Evolutionary conservation across 257 asterid species (phyloP).

Genomic region (Datura wrightii): DNA sequence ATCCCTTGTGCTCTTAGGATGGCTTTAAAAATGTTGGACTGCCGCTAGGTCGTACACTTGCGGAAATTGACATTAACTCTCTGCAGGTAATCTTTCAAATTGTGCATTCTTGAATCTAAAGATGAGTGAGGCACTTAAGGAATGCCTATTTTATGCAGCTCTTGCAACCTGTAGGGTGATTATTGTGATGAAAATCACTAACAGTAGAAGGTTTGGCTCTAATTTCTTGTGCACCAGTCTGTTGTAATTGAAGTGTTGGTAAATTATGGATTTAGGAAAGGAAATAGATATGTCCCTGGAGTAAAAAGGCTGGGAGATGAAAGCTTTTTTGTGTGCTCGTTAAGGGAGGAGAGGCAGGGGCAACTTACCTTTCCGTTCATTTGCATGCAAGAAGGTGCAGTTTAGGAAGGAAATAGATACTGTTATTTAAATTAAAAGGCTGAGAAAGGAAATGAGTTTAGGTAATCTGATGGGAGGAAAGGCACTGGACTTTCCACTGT

Average conservation of each 20-base stretch:
- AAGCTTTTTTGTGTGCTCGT: neutral
- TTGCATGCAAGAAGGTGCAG: constrained; percentile 21
- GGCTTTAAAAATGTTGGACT: constrained; percentile 59
- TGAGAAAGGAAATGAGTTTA: constrained; percentile 11
- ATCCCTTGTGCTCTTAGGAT: constrained; percentile 48
- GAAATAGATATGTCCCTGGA: constrained; percentile 13
- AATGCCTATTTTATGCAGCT: neutral
- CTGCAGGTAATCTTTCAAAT: constrained; percentile 68
- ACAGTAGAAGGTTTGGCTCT: constrained; percentile 15
- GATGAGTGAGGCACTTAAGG: constrained; percentile 21
- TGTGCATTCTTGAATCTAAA: constrained; percentile 26
- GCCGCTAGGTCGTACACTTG: constrained; percentile 65
- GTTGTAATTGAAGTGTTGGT: neutral
- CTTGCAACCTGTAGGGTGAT: constrained; percentile 13
- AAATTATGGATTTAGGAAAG: neutral
- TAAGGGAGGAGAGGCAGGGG: neutral
- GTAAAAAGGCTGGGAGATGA: constrained; percentile 14
- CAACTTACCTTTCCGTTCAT: neutral
- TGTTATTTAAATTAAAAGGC: neutral
- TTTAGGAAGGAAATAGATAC: constrained; percentile 16
- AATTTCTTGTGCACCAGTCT: constrained; percentile 25
- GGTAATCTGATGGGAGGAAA: constrained; percentile 8
- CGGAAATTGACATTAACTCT: constrained; percentile 68
- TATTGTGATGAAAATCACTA: neutral
- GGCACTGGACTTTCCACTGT: neutral